phyloP scores from a whole-genome alignment of 306 rosid species.

The Castanea crenata region DNA sequence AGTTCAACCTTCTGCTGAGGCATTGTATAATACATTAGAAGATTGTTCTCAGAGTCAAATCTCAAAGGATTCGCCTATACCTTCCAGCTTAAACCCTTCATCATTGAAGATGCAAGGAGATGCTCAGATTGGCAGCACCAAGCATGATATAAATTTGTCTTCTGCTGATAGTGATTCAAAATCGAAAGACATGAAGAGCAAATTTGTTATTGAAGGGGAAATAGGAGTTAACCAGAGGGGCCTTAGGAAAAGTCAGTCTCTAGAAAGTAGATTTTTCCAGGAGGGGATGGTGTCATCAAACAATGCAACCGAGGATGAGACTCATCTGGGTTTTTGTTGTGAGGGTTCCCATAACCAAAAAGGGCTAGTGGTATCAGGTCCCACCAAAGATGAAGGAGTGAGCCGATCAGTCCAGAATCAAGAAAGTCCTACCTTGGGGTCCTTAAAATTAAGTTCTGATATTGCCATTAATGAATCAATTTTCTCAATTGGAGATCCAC shows the following conservation, averaged over 20 bases:
- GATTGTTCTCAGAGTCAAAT: constrained; percentile 42
- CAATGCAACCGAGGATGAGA: constrained; percentile 39
- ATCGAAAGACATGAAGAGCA: constrained; percentile 41
- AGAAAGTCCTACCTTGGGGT: constrained; percentile 21
- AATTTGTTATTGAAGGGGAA: constrained; percentile 27
- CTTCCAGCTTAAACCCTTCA: constrained; percentile 22
- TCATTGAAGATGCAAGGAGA: constrained; percentile 26
- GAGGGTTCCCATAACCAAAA: constrained; percentile 29
- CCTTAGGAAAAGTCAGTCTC: constrained; percentile 64
- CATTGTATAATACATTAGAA: constrained; percentile 41
- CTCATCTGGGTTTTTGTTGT: constrained; percentile 38
- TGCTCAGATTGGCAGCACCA: constrained; percentile 18
- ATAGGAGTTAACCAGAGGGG: constrained; percentile 20
- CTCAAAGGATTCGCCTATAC: constrained; percentile 23
- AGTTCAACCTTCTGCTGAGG: constrained; percentile 45
- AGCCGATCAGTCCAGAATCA: constrained; percentile 34
- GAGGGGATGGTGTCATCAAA: constrained; percentile 31
- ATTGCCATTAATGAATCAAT: constrained; percentile 35
- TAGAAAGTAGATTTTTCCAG: constrained; percentile 52
- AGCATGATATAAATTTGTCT: constrained; percentile 33
- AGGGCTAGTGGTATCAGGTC: constrained; percentile 23
- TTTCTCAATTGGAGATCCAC: constrained; percentile 50
- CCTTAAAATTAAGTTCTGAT: constrained; percentile 30
- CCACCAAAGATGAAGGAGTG: constrained; percentile 30
- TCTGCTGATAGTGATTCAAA: constrained; percentile 33